Conservation (phyloP, 257 asterid species). For the Cruciata laevipes region DNA sequence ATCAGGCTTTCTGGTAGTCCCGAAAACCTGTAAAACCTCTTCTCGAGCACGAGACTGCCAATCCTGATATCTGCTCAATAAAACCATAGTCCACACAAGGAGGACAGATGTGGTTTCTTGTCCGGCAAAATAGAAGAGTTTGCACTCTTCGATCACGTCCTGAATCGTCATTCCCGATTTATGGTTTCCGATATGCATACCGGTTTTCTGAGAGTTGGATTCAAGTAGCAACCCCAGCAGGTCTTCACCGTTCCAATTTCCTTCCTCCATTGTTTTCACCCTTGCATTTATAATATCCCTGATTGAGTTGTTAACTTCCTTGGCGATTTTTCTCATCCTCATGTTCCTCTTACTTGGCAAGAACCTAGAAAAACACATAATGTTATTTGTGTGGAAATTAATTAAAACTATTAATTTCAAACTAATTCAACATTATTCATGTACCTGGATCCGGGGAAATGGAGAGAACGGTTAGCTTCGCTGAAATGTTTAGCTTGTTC, state of each 20-base stretch:
- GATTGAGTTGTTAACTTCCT: background rate
- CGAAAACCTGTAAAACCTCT: constrained; percentile 22
- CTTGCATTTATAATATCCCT: constrained; percentile 6
- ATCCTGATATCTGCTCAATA: background rate
- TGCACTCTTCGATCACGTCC: constrained; percentile 9
- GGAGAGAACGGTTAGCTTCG: background rate
- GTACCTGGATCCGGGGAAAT: constrained; percentile 21
- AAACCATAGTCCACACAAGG: constrained; percentile 10
- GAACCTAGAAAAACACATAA: background rate
- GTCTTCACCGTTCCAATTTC: background rate
- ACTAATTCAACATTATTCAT: background rate
- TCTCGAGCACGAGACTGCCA: constrained; percentile 29
- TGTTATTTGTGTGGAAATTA: background rate
- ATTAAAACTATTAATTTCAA: too few species aligned
- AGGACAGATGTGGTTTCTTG: constrained; percentile 10
- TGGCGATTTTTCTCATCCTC: constrained; percentile 1
- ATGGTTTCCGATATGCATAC: background rate
- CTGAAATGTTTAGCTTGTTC: constrained; percentile 15
- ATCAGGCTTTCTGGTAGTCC: constrained; percentile 4
- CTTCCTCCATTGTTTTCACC: background rate
- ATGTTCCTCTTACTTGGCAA: constrained; percentile 9
- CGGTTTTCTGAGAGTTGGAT: constrained; percentile 2
- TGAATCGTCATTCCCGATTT: background rate
- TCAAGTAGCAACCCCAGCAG: constrained; percentile 8
- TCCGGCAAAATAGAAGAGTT: constrained; percentile 10